phyloP scores from a whole-genome alignment of 768 basidiomycete genomes.

The Pilatotrama ljubarskyi region DNA sequence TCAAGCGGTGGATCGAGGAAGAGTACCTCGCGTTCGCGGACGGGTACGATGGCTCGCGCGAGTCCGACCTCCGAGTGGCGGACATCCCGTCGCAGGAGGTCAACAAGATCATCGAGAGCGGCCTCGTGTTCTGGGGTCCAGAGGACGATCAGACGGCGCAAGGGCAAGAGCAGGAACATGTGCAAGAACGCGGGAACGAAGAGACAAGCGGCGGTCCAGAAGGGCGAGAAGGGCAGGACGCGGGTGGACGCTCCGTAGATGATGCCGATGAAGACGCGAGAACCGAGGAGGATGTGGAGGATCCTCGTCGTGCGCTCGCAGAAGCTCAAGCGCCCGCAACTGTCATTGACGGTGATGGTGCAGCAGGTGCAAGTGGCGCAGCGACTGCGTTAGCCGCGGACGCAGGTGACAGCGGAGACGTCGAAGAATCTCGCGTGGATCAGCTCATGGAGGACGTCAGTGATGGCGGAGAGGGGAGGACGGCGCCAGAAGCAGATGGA shows the following conservation, averaged over 20 bases:
- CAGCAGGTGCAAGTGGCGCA: background rate
- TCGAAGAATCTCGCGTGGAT: background rate
- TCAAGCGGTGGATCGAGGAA: constrained; percentile 31
- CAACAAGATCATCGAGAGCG: constrained; percentile 47
- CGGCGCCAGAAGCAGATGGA: background rate
- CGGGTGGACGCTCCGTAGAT: constrained; percentile 35
- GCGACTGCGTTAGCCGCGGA: background rate
- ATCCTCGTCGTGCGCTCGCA: background rate
- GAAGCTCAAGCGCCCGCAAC: background rate
- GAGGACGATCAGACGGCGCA: constrained; percentile 2
- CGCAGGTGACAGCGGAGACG: constrained; percentile 5
- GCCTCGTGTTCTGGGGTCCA: constrained; percentile 43
- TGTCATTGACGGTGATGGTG: background rate
- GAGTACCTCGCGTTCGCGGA: constrained; percentile 45
- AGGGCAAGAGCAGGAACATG: background rate
- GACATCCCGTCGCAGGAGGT: constrained; percentile 51
- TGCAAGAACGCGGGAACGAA: background rate
- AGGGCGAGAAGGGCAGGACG: background rate
- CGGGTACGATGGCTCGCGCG: constrained; percentile 29
- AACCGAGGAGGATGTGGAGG: constrained; percentile 20
- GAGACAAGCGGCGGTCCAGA: background rate
- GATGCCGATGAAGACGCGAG: constrained; percentile 29
- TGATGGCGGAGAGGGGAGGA: background rate
- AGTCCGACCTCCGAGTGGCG: constrained; percentile 41
- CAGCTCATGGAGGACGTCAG: constrained; percentile 11